These are phyloP conservation scores for Poa annua DNA, from an alignment of 176 grass and related monocot species.

Conservation along the genomic window DNA sequence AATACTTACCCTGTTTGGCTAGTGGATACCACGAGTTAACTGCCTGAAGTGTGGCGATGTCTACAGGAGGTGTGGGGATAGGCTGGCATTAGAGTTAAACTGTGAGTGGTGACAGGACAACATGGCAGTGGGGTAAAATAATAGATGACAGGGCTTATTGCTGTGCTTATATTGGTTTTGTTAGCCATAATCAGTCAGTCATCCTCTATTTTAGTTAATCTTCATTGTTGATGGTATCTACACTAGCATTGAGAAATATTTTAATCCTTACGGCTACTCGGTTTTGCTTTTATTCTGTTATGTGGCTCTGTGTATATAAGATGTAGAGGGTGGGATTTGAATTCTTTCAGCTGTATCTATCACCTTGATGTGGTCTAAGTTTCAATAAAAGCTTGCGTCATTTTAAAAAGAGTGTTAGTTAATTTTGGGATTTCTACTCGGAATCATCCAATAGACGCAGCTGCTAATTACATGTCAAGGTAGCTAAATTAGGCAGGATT, in stretches of 20 bases:
- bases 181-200: background rate
- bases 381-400: background rate
- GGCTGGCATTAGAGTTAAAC: background rate
- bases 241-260: background rate
- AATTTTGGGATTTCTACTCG: background rate
- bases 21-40: background rate
- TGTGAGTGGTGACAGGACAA: constrained; percentile 13
- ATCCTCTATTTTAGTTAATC: background rate
- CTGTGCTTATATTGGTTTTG: background rate
- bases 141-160: background rate
- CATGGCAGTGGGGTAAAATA: background rate
- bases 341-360: background rate
- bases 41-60: background rate
- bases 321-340: background rate
- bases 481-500: background rate
- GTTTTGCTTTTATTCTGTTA: background rate
- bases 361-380: background rate
- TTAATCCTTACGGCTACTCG: background rate
- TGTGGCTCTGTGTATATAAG: background rate
- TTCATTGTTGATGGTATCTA: constrained; percentile 7
- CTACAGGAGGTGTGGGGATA: background rate
- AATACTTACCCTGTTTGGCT: background rate
- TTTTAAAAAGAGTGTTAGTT: background rate
- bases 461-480: background rate
- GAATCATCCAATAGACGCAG: background rate